A percentile compares a stretch with the other conserved stretches of the same genome.
Evolutionary conservation across 768 basidiomycete species (phyloP).

Genomic region (Boletus pseudo-olivaceus): DNA sequence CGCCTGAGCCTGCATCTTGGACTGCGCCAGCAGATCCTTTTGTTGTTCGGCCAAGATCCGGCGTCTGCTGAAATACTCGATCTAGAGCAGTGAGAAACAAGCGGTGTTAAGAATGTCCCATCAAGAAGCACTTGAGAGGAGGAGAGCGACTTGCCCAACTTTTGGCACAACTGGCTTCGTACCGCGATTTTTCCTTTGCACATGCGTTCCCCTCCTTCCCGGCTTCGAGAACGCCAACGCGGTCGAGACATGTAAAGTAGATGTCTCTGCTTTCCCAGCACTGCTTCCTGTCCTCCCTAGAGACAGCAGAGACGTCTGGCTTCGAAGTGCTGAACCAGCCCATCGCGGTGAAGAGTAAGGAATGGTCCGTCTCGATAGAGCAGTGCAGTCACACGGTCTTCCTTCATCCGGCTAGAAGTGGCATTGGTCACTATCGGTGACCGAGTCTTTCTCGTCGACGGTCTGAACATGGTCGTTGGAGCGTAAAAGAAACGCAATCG

Average conservation of each 20-base stretch:
- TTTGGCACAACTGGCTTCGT: constrained; percentile 75
- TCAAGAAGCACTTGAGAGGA: background rate
- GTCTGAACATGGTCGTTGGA: constrained; percentile 7
- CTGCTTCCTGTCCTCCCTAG: constrained; percentile 64
- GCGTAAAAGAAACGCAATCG: background rate
- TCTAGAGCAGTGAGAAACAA: constrained; percentile 41
- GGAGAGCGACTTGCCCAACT: constrained; percentile 72
- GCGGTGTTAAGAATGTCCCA: background rate
- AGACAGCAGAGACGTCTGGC: constrained; percentile 38
- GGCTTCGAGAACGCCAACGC: constrained; percentile 60
- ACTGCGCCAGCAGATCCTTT: constrained; percentile 60
- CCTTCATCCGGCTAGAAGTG: background rate
- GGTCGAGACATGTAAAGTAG: constrained; percentile 84
- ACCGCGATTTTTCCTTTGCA: constrained; percentile 48
- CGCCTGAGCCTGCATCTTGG: constrained; percentile 35
- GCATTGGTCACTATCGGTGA: background rate
- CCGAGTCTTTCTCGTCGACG: background rate
- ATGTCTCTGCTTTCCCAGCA: constrained; percentile 86
- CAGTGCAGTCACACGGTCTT: constrained; percentile 14
- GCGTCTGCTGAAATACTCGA: constrained; percentile 93
- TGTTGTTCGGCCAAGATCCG: constrained; percentile 78
- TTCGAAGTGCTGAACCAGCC: constrained; percentile 37
- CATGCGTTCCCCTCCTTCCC: constrained; percentile 71
- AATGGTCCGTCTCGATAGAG: constrained; percentile 2
- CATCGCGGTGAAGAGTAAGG: constrained; percentile 15